Evolutionary conservation across 2,329 filamentous ascomycete genomes (phyloP), one percentile per base, ranked within the genome.

Genomic region (Talaromyces islandicus): DNA sequence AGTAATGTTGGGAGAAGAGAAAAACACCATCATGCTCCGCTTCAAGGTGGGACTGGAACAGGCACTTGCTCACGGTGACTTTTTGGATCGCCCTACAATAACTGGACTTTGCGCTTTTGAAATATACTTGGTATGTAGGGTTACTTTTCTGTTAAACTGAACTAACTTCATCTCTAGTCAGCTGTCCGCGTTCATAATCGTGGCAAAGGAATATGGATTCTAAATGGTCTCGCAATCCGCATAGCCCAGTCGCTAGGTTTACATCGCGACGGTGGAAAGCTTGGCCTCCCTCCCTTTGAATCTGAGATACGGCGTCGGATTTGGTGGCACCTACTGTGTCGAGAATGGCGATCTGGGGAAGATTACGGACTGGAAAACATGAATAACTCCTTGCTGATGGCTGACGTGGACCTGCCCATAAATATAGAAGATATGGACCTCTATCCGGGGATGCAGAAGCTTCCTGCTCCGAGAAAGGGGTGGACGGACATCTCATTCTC

Each of bases 291-390:
- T 1, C 83, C 84, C 0, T 86, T 84, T 64, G 82, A 86, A 60
- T 78, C 82, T 5, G 85, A 88, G 67, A 83, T 85, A 75, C 76
- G 84, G 19, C 76, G 84, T 61, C 75, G 84, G 21, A 70, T 85
- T 5, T 87, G 84, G 84, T 86, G 83, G 81, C 79, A 83, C 60
- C 70, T 86, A 7, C 17, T 24, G 14, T 32, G 27, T 14, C 29
- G 46, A 24, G 55, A 57, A 50, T 81, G 77, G 79, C 73, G 83
- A 54, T 79, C 81, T 1, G 81, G 80, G 2, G 84, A 87, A 63
- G 84, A 86, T 60, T 82, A 85, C 62, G 84, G 85, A 0, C 79
- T 79, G 46, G 79, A 81, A 64, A 76, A 80, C 1, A 78, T 76
- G 1, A 78, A 83, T 78, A 63, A 75, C 75, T 19, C 70, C 75